phyloP scores from a whole-genome alignment of 139 green algal genomes.

The Auxenochlorella protothecoides region DNA sequence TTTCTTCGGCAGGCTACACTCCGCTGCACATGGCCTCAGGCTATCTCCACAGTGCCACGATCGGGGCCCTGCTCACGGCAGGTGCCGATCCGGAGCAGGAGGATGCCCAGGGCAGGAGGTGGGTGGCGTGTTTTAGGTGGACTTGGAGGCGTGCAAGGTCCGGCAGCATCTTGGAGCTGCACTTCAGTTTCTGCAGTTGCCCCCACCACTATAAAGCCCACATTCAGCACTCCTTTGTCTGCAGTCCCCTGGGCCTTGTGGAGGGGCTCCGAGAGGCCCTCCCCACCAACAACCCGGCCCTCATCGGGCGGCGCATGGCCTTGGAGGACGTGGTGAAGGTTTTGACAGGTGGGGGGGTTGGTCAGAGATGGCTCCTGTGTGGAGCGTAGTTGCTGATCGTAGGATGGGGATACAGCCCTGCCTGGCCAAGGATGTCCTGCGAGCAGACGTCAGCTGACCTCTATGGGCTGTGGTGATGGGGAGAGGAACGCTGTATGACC shows the following conservation, averaged over 20 bases:
- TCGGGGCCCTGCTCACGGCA: conserved; percentile 46
- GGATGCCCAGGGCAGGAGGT: conserved; percentile 39
- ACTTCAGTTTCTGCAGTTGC: background rate
- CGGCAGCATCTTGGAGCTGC: background rate
- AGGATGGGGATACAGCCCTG: too few relatives aligned
- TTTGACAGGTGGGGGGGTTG: conserved; percentile 31
- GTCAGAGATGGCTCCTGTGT: background rate
- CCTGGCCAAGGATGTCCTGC: too few relatives aligned
- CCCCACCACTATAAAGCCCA: background rate
- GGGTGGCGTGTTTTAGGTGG: background rate
- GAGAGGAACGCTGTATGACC: too few relatives aligned
- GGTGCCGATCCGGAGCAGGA: conserved; percentile 50
- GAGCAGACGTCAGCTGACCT: too few relatives aligned
- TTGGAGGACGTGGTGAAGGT: conserved; percentile 61
- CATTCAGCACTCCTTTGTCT: background rate
- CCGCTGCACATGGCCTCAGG: conserved; percentile 74
- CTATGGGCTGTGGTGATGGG: too few relatives aligned
- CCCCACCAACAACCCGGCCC: conserved; percentile 35
- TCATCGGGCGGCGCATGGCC: conserved; percentile 46
- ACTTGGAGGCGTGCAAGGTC: background rate
- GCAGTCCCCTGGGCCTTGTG: conserved; percentile 44
- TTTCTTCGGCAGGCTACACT: conserved; percentile 55
- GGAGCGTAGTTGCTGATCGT: background rate
- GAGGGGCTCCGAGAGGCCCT: conserved; percentile 51
- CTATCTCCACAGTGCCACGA: conserved; percentile 55